These are phyloP conservation scores for Wallemia mellicola DNA, from an alignment of 1,284 basidiomycete species.

Conservation along the genomic window DNA sequence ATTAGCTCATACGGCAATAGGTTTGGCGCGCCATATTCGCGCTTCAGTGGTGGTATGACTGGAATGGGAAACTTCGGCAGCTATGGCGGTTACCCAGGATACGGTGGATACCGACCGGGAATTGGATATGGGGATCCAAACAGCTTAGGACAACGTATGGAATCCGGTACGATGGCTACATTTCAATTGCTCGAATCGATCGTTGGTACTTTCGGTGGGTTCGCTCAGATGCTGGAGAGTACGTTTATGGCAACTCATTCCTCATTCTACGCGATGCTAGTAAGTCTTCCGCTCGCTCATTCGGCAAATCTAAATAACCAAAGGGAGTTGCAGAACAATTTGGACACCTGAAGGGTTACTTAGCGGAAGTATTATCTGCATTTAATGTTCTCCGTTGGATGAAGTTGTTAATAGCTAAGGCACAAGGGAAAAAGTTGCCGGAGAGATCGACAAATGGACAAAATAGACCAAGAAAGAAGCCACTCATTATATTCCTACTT, in stretches of 20 bases:
- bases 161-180: conserved; percentile 10
- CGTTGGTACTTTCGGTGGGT: conserved; percentile 80
- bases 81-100: conserved; percentile 14
- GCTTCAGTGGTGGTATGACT: conserved; percentile 17
- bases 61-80: conserved; percentile 10
- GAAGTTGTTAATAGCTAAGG: conserved; percentile 15
- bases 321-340: conserved; percentile 78
- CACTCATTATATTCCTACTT: conserved; percentile 74
- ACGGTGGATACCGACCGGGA: conserved; percentile 17
- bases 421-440: conserved; percentile 8
- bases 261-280: conserved; percentile 90
- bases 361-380: conserved; percentile 73
- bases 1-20: neutral
- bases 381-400: conserved; percentile 61
- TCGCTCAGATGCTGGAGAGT: conserved; percentile 89
- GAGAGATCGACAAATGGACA: conserved; percentile 9
- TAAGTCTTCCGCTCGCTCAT: neutral
- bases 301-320: neutral
- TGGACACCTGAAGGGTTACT: conserved; percentile 58
- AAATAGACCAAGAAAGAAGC: conserved; percentile 49
- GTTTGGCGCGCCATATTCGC: conserved; percentile 14
- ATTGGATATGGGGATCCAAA: conserved; percentile 16
- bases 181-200: conserved; percentile 80
- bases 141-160: conserved; percentile 15
- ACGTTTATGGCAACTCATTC: conserved; percentile 98